Base-by-base conservation (phyloP, 495 filamentous ascomycete species). In the Xylaria scruposa region DNA sequence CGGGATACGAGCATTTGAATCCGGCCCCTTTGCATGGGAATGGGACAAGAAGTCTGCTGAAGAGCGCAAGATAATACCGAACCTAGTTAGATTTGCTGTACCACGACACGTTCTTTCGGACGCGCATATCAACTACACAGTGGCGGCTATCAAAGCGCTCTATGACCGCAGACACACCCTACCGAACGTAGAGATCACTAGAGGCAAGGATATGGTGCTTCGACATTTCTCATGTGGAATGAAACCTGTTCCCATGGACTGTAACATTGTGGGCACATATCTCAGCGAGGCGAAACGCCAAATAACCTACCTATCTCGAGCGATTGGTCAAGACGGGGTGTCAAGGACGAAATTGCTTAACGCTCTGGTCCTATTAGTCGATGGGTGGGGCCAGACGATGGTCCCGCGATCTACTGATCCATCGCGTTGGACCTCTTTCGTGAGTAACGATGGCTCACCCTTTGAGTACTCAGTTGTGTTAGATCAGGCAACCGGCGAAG, bases 11-110 rank as follows among this genome's bases (percentile, higher is more conserved):
- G 62, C 62, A 0, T 42, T 40, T 9, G 62, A 72, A 42, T 33
- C 70, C 3, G 62, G 70, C 3, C 62, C 70, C 8, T 72, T 72
- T 12, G 38, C 31, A 4, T 72, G 70, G 70, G 38, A 66, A 42
- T 72, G 70, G 70, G 70, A 72, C 5, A 59, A 51, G n/a, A 17
- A 60, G 33, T 15, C 61, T 36, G 29, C 40, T 3, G 54, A 67
- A 17, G 40, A 47, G 19, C 42, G 51, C n/a, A 44, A 58, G 5
- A 40, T 19, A 26, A 61, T 72, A 47, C 70, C 62, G 6, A 72
- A 72, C 21, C 19, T 66, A n/a, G 70, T 71, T 42, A 53, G 70
- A 12, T 72, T 72, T 42, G 70, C 70, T 12, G 13, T 72, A 15
- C 70, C 62, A 12, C 70, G 62, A 13, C 38, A 72, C 29, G 61